These are phyloP conservation scores for Boletus patriciae DNA, from an alignment of 768 basidiomycete species.

Conservation along the genomic window DNA sequence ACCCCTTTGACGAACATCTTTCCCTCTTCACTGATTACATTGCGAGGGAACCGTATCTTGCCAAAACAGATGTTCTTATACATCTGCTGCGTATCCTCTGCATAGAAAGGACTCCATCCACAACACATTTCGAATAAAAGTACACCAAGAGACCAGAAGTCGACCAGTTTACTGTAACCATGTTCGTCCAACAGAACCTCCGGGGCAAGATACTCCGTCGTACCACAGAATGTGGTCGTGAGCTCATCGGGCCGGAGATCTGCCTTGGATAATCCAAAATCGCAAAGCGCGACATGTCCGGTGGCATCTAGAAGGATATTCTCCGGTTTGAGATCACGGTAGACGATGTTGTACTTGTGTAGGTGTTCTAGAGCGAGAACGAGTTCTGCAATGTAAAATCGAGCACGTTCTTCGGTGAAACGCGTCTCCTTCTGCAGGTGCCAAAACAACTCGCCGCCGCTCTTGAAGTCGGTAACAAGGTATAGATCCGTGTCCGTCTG, in stretches of 20 bases:
- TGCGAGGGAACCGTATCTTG: conserved; percentile 96
- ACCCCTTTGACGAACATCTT: conserved; percentile 99
- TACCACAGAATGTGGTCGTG: conserved; percentile 99
- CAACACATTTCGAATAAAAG: conserved; percentile 99
- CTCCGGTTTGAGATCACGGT: conserved; percentile 96
- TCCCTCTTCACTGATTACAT: conserved; percentile 95
- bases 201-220: conserved; percentile 97
- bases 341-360: conserved; percentile 96
- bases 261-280: conserved; percentile 97
- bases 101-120: conserved; percentile 99
- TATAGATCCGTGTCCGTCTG: conserved; percentile 95
- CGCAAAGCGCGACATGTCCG: conserved; percentile 96
- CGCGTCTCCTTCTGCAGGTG: conserved; percentile 95
- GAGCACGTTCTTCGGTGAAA: conserved; percentile 89
- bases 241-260: conserved; percentile 91
- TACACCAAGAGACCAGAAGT: conserved; percentile 97
- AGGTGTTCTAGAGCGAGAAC: conserved; percentile 94
- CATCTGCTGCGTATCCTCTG: conserved; percentile 99
- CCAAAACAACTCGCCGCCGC: conserved; percentile 98
- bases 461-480: conserved; percentile 98
- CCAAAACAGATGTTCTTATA: conserved; percentile 99
- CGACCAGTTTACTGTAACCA: conserved; percentile 97
- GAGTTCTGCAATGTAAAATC: conserved; percentile 96
- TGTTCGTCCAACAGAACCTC: conserved; percentile 98
- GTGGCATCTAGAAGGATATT: conserved; percentile 98